Base-by-base conservation (phyloP, 192 early-diverging fungal species). In the Coemansia erecta region DNA sequence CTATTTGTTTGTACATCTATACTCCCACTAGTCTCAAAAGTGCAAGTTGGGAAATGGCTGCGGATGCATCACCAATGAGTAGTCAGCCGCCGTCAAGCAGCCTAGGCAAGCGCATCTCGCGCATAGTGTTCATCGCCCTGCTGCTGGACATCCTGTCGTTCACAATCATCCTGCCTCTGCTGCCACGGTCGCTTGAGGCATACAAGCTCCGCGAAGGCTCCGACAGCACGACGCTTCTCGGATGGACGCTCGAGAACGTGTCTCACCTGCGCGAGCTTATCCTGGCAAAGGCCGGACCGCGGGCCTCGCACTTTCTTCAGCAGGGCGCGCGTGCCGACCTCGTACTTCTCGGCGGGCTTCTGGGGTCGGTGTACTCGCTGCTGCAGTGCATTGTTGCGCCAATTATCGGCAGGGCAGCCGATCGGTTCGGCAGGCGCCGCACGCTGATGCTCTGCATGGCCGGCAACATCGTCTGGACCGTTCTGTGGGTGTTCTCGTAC, bases 121-220 rank as follows among this genome's bases (percentile, higher is more conserved):
- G 61, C 17, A 66, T 79, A 6, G 76, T 97, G 18, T 94, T 98
- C 61, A 81, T 84, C 10, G 91, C 93, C 0, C 84, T 99, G 15
- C 75, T 99, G 40, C 84, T 99, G 19, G 97, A 97, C 71, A 91
- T 99, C 51, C 87, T 99, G 22, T 90, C 95, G 6, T 99, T 99
- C 77, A 99, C 97, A 10, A 94, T 95, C 56, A 97, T 99, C 68
- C 73, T 99, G 40, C 97, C 97, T 6, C 83, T 99, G 28, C 91
- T 93, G 58, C 97, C 97, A 40, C 81, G 95, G 17, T 78, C 97
- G 28, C 76, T 99, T 7, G 84, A 92, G 52, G 88, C 91, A 56
- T 99, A 99, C 82, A 85, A 88, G 31, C 68, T 74, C 19, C 71
- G 80, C 17, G 71, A 78, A 39, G 68, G 72, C 55, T 35, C 65